Percentiles rank a stretch among this genome's conserved stretches.
phyloP scores from a whole-genome alignment of 208 protist species.

The Wallacemonas rigidus region DNA sequence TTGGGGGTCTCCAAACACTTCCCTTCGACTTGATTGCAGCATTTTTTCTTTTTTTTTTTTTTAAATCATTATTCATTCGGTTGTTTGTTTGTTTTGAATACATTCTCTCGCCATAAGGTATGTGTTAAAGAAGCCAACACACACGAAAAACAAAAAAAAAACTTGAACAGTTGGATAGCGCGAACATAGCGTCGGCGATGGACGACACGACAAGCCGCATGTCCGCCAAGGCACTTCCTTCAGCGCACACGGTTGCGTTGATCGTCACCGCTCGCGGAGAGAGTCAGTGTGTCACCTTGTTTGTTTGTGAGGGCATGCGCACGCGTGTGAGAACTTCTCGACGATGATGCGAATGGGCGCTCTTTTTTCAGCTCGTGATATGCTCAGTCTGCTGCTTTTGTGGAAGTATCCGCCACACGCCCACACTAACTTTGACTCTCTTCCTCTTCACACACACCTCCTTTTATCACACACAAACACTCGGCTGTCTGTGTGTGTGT shows the following conservation, averaged over 20 bases:
- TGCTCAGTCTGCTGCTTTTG: not conserved
- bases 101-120: too few species aligned
- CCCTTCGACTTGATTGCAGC: not conserved
- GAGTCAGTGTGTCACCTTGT: too few species aligned
- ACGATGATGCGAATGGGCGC: too few species aligned
- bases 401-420: not conserved
- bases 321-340: too few species aligned
- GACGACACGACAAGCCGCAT: too few species aligned
- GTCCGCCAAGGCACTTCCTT: too few species aligned
- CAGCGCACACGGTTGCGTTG: too few species aligned
- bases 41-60: conserved; percentile 6
- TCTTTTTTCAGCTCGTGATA: too few species aligned
- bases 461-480: not conserved
- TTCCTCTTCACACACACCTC: conserved; percentile 8
- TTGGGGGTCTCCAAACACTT: not conserved
- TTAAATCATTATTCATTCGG: not conserved
- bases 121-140: too few species aligned
- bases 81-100: not conserved
- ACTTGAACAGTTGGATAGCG: not conserved
- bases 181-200: too few species aligned
- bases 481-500: conserved; percentile 15
- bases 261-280: too few species aligned
- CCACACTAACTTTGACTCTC: not conserved
- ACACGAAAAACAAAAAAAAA: not conserved
- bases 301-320: too few species aligned